Conservation (phyloP, 345 rosid genomes). For the Ceriops decandra region DNA sequence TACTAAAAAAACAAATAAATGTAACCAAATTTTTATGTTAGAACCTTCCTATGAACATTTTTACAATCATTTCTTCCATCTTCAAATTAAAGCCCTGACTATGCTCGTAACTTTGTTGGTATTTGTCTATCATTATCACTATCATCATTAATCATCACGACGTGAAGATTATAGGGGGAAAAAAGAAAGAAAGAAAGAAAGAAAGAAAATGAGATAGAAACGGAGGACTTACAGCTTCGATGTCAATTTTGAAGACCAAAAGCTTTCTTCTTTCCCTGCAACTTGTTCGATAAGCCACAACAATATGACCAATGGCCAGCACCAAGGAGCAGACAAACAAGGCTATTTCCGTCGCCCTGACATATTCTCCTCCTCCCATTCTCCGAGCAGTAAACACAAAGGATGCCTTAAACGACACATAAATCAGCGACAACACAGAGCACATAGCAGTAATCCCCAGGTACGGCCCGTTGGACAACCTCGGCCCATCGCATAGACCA, state of each 20-base stretch:
- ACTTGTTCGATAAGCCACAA: slow-evolving; percentile 77
- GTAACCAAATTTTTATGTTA: too few species aligned
- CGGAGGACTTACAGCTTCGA: slow-evolving; percentile 78
- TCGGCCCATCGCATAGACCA: slow-evolving; percentile 81
- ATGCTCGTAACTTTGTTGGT: neutral
- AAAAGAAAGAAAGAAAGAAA: neutral
- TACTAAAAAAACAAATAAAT: too few species aligned
- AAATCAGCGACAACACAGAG: slow-evolving; percentile 60
- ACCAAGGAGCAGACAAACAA: slow-evolving; percentile 58
- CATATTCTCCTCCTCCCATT: slow-evolving; percentile 39
- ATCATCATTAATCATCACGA: too few species aligned
- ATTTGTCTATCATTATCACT: too few species aligned
- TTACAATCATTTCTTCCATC: neutral
- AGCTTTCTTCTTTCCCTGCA: slow-evolving; percentile 92
- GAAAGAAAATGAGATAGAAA: neutral
- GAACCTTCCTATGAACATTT: neutral
- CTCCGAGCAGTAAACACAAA: slow-evolving; percentile 51
- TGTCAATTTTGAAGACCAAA: slow-evolving; percentile 87
- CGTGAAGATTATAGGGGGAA: too few species aligned
- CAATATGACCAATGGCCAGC: slow-evolving; percentile 67
- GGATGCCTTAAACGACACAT: slow-evolving; percentile 72
- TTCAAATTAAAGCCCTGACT: neutral
- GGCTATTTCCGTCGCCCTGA: slow-evolving; percentile 58
- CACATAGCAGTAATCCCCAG: slow-evolving; percentile 64
- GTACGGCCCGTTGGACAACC: slow-evolving; percentile 72